These are phyloP conservation scores for Boletus barrowsii DNA, from an alignment of 768 basidiomycete genomes.

Conservation along the genomic window DNA sequence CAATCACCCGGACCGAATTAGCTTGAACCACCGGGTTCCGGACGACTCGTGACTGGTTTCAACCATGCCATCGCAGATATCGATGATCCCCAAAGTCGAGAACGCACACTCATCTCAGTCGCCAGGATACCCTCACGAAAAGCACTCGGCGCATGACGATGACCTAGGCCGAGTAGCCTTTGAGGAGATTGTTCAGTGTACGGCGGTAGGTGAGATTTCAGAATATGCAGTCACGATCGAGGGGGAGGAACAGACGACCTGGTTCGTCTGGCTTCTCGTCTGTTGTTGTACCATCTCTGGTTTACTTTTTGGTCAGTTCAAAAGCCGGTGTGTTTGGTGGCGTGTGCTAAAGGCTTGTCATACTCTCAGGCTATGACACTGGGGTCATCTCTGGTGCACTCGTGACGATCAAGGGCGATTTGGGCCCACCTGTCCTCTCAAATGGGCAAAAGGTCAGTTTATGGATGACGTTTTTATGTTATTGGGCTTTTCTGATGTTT, in stretches of 20 bases:
- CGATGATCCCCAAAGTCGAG: not conserved
- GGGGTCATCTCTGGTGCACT: constrained; percentile 81
- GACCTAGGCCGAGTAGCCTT: constrained; percentile 5
- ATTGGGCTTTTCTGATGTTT: not conserved
- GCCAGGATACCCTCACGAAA: not conserved
- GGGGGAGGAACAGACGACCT: constrained; percentile 63
- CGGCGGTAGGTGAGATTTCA: constrained; percentile 47
- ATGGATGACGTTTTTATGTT: not conserved
- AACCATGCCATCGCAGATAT: not conserved
- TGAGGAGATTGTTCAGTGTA: constrained; percentile 15
- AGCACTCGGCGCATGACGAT: not conserved
- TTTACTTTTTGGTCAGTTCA: constrained; percentile 61
- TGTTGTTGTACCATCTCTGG: constrained; percentile 73
- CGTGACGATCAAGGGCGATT: constrained; percentile 65
- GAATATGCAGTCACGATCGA: constrained; percentile 59
- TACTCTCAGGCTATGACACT: constrained; percentile 66
- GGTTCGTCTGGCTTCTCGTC: constrained; percentile 79
- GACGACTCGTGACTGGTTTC: not conserved
- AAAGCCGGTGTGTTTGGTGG: not conserved
- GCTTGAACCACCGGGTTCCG: not conserved
- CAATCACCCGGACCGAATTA: no score
- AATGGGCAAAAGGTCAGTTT: constrained; percentile 57
- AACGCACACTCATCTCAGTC: not conserved
- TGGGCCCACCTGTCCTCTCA: constrained; percentile 55
- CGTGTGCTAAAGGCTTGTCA: constrained; percentile 1